Conservation (phyloP, 192 early-diverging fungal species). For the Entomortierella chlamydospora region DNA sequence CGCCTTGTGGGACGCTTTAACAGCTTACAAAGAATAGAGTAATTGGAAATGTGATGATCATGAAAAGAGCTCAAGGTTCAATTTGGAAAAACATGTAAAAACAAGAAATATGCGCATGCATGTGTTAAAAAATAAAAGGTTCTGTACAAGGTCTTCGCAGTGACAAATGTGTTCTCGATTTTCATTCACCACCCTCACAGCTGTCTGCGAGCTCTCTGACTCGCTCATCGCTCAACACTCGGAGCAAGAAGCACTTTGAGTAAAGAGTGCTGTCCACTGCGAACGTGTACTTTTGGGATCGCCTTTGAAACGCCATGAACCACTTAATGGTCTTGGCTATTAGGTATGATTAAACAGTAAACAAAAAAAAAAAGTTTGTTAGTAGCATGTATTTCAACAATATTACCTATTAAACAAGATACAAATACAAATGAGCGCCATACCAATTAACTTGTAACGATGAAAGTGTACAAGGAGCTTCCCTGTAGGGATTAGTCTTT, state of each 20-base stretch:
- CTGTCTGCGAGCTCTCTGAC: constrained; percentile 27
- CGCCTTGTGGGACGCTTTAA: too few species aligned
- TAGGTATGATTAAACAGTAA: background rate
- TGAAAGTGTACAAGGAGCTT: constrained; percentile 31
- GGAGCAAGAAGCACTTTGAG: constrained; percentile 41
- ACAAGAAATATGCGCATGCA: too few species aligned
- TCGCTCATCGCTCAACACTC: constrained; percentile 30
- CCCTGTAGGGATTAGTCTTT: constrained; percentile 20
- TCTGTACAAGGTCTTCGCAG: too few species aligned
- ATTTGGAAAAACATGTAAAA: too few species aligned
- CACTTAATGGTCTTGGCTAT: constrained; percentile 52
- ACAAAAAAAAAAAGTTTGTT: background rate
- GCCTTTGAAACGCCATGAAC: constrained; percentile 41
- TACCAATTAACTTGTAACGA: constrained; percentile 37
- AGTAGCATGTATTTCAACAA: too few species aligned
- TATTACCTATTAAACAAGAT: background rate
- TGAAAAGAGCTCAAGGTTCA: too few species aligned
- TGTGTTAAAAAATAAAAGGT: too few species aligned
- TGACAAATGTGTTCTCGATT: background rate
- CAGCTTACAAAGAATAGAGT: too few species aligned
- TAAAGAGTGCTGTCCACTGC: constrained; percentile 35
- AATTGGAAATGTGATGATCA: too few species aligned
- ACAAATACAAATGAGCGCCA: too few species aligned
- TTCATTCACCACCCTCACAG: constrained; percentile 21
- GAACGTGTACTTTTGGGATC: constrained; percentile 42